These are phyloP conservation scores for Trifolium dubium DNA, from an alignment of 306 rosid genomes.

Conservation along the genomic window DNA sequence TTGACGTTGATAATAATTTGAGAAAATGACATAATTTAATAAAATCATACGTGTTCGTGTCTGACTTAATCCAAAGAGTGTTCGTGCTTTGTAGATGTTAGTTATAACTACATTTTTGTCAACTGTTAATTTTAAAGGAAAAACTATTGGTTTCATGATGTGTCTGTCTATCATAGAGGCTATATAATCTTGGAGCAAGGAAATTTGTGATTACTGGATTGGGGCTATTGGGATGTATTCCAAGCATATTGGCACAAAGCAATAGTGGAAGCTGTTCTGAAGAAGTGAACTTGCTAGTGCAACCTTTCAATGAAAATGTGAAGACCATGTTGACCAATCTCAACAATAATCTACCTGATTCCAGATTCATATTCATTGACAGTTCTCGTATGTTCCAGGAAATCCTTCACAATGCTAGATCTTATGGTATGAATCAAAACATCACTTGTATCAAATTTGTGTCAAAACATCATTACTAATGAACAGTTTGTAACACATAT, in stretches of 20 bases:
- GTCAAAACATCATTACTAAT: no score
- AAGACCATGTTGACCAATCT: conserved; percentile 66
- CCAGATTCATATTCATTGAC: conserved; percentile 67
- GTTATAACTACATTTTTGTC: background rate
- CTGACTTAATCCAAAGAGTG: no score
- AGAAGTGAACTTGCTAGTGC: conserved; percentile 76
- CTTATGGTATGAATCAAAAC: conserved; percentile 56
- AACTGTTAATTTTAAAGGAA: background rate
- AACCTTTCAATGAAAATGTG: conserved; percentile 75
- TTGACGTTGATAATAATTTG: no score
- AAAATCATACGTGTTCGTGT: no score
- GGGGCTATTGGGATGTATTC: conserved; percentile 88
- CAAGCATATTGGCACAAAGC: conserved; percentile 84
- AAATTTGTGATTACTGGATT: conserved; percentile 74
- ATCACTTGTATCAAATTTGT: background rate
- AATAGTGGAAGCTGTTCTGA: conserved; percentile 64
- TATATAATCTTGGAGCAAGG: conserved; percentile 89
- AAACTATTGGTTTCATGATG: background rate
- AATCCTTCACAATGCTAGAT: conserved; percentile 57
- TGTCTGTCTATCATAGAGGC: conserved; percentile 50
- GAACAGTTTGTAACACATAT: background rate
- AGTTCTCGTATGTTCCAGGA: conserved; percentile 62
- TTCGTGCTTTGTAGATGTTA: background rate
- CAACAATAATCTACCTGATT: conserved; percentile 66
- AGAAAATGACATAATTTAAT: no score